Base-by-base conservation (phyloP, 2,329 filamentous ascomycete genomes). In the Emmonsia crescens region DNA sequence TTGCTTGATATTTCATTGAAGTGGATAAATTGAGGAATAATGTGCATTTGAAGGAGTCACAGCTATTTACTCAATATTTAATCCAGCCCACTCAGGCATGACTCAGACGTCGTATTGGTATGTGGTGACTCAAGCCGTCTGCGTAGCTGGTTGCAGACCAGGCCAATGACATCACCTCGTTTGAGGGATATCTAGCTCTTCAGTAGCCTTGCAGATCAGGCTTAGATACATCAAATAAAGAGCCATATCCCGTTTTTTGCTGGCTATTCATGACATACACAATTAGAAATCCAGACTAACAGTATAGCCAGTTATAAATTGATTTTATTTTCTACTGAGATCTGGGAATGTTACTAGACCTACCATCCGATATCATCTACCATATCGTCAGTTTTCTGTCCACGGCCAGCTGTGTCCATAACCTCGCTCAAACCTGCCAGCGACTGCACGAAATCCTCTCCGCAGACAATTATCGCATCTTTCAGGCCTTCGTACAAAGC, bases 381-480 rank as follows among this genome's bases (percentile, higher is more conserved):
- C 70, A 75, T 38, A 74, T 79, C 42, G 72, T 73, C 56, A 66
- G 66, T 59, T 70, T 74, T 68, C 71, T 84, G 8, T 76, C 79
- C 1, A 77, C 76, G 14, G 77, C 77, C 5, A 76, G 73, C 59
- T 73, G 75, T 27, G 66, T 84, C 46, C 67, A 73, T 16, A 69
- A 72, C 62, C 71, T 85, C 21, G 74, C 78, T 2, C 72, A 72
- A 44, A 79, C 78, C 19, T 82, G 76, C 66, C 77, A 70, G 57
- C 73, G 71, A 44, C 70, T 84, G 12, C 70, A 81, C 65, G 64
- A 69, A 9, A 77, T 80, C 61, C 71, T 82, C 42, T 71, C 76
- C 5, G 74, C 76, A 49, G 75, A 80, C 61, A 77, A 81, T 54
- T 82, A 79, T 72, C 74, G 77, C 38, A 73, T 77, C 12, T 77